Conservation (phyloP, 306 rosid genomes). For the Prunus campanulata region DNA sequence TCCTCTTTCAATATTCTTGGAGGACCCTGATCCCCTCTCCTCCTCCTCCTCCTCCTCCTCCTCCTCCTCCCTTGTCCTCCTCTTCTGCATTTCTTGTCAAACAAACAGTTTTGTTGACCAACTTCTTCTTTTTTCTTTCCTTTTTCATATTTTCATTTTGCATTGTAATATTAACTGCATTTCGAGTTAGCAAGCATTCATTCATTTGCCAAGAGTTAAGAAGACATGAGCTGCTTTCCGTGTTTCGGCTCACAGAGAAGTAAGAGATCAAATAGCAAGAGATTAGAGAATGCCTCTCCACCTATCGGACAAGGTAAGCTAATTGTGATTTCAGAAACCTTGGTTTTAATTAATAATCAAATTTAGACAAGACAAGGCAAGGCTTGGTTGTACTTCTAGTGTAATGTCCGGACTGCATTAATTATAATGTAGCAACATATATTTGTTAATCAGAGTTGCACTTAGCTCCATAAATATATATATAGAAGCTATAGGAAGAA, state of each 20-base stretch:
- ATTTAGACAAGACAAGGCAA: background rate
- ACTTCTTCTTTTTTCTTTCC: background rate
- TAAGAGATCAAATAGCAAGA: conserved; percentile 52
- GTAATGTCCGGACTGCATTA: no score
- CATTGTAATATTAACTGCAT: background rate
- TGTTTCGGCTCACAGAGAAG: conserved; percentile 58
- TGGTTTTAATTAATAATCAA: background rate
- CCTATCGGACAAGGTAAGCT: conserved; percentile 34
- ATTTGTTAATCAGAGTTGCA: no score
- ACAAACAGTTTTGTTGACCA: background rate
- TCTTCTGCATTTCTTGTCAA: background rate
- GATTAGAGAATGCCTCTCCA: conserved; percentile 12
- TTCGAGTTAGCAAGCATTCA: background rate
- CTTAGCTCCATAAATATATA: no score
- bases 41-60: conserved; percentile 17
- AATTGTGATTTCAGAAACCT: background rate
- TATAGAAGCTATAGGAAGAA: no score
- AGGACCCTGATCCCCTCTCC: conserved; percentile 50
- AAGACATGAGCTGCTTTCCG: conserved; percentile 75
- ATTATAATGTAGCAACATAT: no score
- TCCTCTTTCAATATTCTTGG: conserved; percentile 55
- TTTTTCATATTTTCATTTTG: background rate
- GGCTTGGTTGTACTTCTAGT: no score
- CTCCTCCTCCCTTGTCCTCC: background rate
- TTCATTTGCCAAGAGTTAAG: background rate